phyloP scores from a whole-genome alignment of 257 asterid genomes.

The Ehretia macrophylla region DNA sequence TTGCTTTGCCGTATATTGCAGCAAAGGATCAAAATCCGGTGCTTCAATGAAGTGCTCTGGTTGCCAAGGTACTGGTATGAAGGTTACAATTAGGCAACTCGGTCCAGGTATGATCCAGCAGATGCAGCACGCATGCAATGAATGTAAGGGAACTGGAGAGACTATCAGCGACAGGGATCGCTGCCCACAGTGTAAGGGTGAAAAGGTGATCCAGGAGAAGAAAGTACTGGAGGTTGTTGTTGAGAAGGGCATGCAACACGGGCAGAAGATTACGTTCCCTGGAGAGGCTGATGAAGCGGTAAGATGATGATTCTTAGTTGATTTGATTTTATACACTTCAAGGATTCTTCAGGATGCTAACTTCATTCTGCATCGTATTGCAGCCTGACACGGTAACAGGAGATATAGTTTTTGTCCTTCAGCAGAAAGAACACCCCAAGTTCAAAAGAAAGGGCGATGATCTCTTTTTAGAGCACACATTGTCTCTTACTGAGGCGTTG shows the following conservation, averaged over 20 bases:
- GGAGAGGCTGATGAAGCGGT: slow-evolving; percentile 85
- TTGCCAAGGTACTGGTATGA: slow-evolving; percentile 71
- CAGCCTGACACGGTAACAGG: slow-evolving; percentile 72
- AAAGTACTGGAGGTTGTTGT: slow-evolving; percentile 65
- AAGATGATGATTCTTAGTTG: slow-evolving; percentile 2
- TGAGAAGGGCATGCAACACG: slow-evolving; percentile 72
- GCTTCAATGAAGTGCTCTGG: slow-evolving; percentile 59
- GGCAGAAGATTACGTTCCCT: slow-evolving; percentile 68
- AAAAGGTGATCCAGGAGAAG: slow-evolving; percentile 59
- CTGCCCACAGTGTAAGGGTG: slow-evolving; percentile 68
- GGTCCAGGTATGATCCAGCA: slow-evolving; percentile 73
- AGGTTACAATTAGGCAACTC: slow-evolving; percentile 57
- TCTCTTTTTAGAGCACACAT: slow-evolving; percentile 56
- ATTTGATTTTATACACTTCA: neutral
- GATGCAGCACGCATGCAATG: slow-evolving; percentile 72
- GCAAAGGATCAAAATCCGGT: slow-evolving; percentile 73
- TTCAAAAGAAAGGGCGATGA: slow-evolving; percentile 68
- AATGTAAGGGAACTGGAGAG: slow-evolving; percentile 72
- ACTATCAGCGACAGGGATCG: slow-evolving; percentile 54
- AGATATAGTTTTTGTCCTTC: slow-evolving; percentile 61
- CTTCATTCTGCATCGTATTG: slow-evolving; percentile 1
- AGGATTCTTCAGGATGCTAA: neutral
- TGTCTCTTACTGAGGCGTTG: slow-evolving; percentile 55
- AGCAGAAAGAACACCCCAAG: slow-evolving; percentile 65
- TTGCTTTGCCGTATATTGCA: slow-evolving; percentile 10